phyloP scores from a whole-genome alignment of 805 yeast genomes.

The Schwanniomyces yamadae region DNA sequence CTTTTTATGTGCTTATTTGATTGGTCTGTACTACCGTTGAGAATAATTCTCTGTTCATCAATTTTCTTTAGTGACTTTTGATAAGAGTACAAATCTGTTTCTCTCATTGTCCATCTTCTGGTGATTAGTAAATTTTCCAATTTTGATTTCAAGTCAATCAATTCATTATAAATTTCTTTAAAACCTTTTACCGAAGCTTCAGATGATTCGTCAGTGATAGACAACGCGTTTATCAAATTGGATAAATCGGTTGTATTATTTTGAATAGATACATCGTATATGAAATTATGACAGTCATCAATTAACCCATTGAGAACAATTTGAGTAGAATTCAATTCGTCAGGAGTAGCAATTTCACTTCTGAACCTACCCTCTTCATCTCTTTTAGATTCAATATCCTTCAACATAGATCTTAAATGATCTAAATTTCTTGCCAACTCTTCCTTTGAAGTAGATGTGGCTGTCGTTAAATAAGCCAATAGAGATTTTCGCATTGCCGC shows the following conservation, averaged over 20 bases:
- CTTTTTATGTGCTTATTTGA: slow-evolving; percentile 24
- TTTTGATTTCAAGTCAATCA: slow-evolving; percentile 65
- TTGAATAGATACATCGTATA: slow-evolving; percentile 63
- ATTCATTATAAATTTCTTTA: slow-evolving; percentile 59
- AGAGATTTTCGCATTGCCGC: slow-evolving; percentile 63
- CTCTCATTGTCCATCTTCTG: slow-evolving; percentile 96
- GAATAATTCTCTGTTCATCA: slow-evolving; percentile 64
- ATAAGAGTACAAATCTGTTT: slow-evolving; percentile 86
- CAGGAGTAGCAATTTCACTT: slow-evolving; percentile 18
- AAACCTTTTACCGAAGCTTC: slow-evolving; percentile 16
- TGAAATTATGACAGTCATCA: slow-evolving; percentile 78
- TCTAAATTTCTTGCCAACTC: slow-evolving; percentile 6
- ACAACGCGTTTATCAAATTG: slow-evolving; percentile 17
- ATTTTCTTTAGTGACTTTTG: slow-evolving; percentile 72
- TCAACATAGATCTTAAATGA: slow-evolving; percentile 24
- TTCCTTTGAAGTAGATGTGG: slow-evolving; percentile 5
- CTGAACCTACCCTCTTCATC: slow-evolving; percentile 57
- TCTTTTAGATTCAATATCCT: slow-evolving; percentile 36
- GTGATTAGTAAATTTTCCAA: slow-evolving; percentile 85
- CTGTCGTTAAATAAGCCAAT: slow-evolving; percentile 35
- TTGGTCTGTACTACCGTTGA: slow-evolving; percentile 14
- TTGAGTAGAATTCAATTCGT: slow-evolving; percentile 27
- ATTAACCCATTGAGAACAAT: slow-evolving; percentile 68
- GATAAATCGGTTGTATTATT: slow-evolving; percentile 23
- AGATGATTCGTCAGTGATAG: slow-evolving; percentile 2